Base-by-base conservation (phyloP, 2,329 filamentous ascomycete species). In the Didymella sp. region DNA sequence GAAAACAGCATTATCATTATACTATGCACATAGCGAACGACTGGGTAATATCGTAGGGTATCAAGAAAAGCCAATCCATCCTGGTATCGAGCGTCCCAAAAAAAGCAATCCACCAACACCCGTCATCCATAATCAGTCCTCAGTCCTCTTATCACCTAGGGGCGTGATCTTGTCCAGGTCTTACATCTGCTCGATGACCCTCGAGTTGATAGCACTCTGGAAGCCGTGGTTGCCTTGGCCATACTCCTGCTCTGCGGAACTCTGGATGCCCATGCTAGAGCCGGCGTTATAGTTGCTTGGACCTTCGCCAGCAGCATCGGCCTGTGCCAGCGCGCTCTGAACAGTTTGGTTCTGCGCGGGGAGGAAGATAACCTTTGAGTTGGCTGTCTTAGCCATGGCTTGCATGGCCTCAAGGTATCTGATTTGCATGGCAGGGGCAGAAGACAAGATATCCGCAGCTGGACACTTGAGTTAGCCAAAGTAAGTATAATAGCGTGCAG, bases 391-490 rank as follows among this genome's bases (percentile, higher is more conserved):
- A 69, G 95, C 95, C 94, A 99, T 99, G 38, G 91, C 86, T 77
- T 98, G 95, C 94, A 98, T 98, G 4, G 95, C 93, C 80, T 99
- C 95, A 66, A 99, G 89, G 78, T 98, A 98, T 65, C 73, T 52
- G 62, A 76, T 76, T 52, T 76, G 73, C 95, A 99, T 99, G 67
- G 95, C 95, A 2, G 95, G 95, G 0, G 94, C 94, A 15, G 87
- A 92, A 61, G 87, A 91, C 46, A 99, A 79, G 67, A 98, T 97
- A 74, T 99, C 94, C 76, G 95, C 95, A 33, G 95, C 94, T 80
- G 94, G 79, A 51, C 83, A 86, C 2, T 38, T 17, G 11, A 38
- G 35, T 38, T 38, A 38, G 35, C 35, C 17, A 38, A 2, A 22
- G 35, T 38, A 12, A 6, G 12, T 21, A 5, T 38, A 9, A 15